Evolutionary conservation across 192 early-diverging fungal species (phyloP).

Genomic region (Helicostylum pulchrum): DNA sequence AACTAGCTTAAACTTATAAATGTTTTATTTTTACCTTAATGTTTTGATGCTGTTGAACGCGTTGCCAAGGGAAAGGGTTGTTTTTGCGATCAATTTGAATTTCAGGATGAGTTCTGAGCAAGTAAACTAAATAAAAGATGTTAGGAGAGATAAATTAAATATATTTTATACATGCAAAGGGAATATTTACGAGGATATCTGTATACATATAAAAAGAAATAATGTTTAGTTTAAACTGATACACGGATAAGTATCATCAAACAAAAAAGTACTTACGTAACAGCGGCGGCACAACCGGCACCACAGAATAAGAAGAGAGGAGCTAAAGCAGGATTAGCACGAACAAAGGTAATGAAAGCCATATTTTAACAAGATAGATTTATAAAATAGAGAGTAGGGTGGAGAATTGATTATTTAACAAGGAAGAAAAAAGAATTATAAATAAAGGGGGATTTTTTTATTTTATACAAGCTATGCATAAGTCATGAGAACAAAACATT

Average conservation of each 20-base stretch:
- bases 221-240: background rate
- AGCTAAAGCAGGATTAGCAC: slow-evolving; percentile 28
- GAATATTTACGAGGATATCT: slow-evolving; percentile 19
- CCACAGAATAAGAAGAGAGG: slow-evolving; percentile 33
- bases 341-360: slow-evolving; percentile 23
- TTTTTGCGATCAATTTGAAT: slow-evolving; percentile 13
- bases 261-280: slow-evolving; percentile 9
- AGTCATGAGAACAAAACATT: background rate
- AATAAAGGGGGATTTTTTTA: background rate
- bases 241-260: background rate
- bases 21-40: slow-evolving; percentile 12
- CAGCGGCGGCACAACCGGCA: slow-evolving; percentile 25
- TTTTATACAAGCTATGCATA: background rate
- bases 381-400: slow-evolving; percentile 4
- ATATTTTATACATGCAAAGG: background rate
- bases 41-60: slow-evolving; percentile 17
- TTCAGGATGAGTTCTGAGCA: slow-evolving; percentile 14
- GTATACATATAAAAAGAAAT: background rate
- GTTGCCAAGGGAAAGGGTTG: slow-evolving; percentile 21
- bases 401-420: background rate
- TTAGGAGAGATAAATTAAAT: background rate
- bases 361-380: background rate
- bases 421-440: background rate
- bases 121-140: background rate
- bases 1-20: background rate